phyloP scores from a whole-genome alignment of 768 basidiomycete genomes.

The Lactifluus subvellereus region DNA sequence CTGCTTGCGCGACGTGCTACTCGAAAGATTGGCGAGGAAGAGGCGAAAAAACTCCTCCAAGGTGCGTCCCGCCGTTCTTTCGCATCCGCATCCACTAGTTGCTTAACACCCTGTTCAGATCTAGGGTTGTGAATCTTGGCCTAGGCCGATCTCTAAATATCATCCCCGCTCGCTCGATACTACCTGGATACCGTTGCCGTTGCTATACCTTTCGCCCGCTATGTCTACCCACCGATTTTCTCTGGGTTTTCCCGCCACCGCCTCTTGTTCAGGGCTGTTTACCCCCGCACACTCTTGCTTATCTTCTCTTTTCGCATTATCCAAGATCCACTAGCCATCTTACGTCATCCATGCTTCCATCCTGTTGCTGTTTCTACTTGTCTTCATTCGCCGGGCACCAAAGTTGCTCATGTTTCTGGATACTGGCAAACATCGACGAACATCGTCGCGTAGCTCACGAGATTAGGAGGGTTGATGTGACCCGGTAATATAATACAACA shows the following conservation, averaged over 20 bases:
- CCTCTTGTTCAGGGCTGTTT: background rate
- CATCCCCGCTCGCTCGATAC: background rate
- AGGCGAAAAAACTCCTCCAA: slow-evolving; percentile 66
- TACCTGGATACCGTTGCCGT: slow-evolving; percentile 19
- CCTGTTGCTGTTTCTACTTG: slow-evolving; percentile 11
- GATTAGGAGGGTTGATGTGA: background rate
- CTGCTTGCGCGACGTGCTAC: slow-evolving; percentile 82
- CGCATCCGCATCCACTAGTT: background rate
- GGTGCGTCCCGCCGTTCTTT: slow-evolving; percentile 39
- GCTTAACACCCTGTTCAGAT: slow-evolving; percentile 6
- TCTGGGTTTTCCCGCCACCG: background rate
- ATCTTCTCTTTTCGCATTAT: background rate
- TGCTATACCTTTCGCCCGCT: slow-evolving; percentile 4
- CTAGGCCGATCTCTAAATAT: background rate
- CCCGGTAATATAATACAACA: background rate
- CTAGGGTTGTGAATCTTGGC: slow-evolving; percentile 17
- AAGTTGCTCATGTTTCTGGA: background rate
- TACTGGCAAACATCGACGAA: background rate
- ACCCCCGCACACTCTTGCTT: background rate
- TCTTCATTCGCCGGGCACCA: slow-evolving; percentile 4
- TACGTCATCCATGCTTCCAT: background rate
- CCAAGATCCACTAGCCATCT: background rate
- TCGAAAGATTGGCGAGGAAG: slow-evolving; percentile 66
- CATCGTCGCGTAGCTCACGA: background rate
- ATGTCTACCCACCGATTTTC: slow-evolving; percentile 6